Evolutionary conservation across 306 rosid genomes (phyloP).

Genomic region (Rubus parviflorus): DNA sequence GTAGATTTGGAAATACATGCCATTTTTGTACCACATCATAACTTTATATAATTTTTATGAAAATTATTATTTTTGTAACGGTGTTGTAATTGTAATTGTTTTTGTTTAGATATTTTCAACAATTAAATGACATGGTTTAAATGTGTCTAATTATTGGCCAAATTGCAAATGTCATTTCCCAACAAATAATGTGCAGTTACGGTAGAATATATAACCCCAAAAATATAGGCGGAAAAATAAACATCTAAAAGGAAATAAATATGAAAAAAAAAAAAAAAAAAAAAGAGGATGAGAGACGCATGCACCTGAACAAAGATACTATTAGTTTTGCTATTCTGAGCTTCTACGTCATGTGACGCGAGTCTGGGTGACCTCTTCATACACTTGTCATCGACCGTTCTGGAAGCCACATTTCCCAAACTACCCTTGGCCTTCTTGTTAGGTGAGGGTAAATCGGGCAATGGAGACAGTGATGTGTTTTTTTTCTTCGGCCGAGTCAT

Average conservation of each 20-base stretch:
- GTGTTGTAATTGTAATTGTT: too few species aligned
- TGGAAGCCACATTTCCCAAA: slow-evolving; percentile 5
- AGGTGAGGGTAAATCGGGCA: background rate
- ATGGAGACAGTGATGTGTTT: background rate
- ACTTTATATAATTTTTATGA: background rate
- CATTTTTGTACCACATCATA: background rate
- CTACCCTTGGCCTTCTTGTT: slow-evolving; percentile 8
- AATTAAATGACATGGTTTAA: background rate
- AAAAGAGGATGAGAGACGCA: background rate
- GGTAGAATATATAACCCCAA: too few species aligned
- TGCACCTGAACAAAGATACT: slow-evolving; percentile 32
- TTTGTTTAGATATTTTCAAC: background rate
- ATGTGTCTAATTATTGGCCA: too few species aligned
- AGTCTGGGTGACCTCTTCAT: slow-evolving; percentile 37
- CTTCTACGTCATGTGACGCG: background rate
- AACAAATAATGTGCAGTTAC: background rate
- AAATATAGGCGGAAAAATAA: background rate
- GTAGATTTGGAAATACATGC: background rate
- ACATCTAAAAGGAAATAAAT: background rate
- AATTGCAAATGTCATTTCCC: background rate
- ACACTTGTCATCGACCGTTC: background rate
- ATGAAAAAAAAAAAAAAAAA: background rate
- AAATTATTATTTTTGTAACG: too few species aligned
- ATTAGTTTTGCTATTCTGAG: slow-evolving; percentile 1
- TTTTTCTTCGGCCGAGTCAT: too few species aligned